Conservation (phyloP, 2,329 filamentous ascomycete species). For the Hymenoscyphus scutula region DNA sequence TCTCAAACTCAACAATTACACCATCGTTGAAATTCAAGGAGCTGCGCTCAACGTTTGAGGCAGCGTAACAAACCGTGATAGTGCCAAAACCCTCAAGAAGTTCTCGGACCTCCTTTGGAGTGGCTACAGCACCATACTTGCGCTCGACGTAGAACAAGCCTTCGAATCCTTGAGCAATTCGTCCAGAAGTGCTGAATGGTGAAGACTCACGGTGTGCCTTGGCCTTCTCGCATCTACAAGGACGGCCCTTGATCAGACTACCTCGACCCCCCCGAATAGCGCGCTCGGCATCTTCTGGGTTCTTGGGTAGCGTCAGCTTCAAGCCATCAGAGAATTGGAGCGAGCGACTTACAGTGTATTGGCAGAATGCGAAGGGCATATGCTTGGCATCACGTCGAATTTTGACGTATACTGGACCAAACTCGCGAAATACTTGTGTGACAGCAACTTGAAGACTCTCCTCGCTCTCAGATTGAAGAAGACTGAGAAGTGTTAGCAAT, state of each 20-base stretch:
- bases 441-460: conserved; percentile 51
- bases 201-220: conserved; percentile 53
- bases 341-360: conserved; percentile 54
- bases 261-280: conserved; percentile 50
- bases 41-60: conserved; percentile 28
- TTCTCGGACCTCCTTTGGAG: conserved; percentile 43
- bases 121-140: conserved; percentile 40
- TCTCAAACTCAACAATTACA: conserved; percentile 49
- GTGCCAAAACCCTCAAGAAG: conserved; percentile 46
- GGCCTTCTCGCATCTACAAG: conserved; percentile 58
- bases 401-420: conserved; percentile 59
- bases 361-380: conserved; percentile 64
- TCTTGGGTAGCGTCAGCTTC: conserved; percentile 40
- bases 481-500: conserved; percentile 39
- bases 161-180: conserved; percentile 31
- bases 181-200: conserved; percentile 3
- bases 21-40: conserved; percentile 33
- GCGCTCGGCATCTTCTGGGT: conserved; percentile 46
- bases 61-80: conserved; percentile 36
- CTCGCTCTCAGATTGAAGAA: conserved; percentile 51
- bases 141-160: conserved; percentile 50
- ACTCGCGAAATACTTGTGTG: conserved; percentile 51
- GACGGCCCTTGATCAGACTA: conserved; percentile 51
- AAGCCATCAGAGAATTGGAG: neutral
- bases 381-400: conserved; percentile 57